Evolutionary conservation across 1,139 yeast genomes (phyloP).

Genomic region (Suhomyces bolitotheri): DNA sequence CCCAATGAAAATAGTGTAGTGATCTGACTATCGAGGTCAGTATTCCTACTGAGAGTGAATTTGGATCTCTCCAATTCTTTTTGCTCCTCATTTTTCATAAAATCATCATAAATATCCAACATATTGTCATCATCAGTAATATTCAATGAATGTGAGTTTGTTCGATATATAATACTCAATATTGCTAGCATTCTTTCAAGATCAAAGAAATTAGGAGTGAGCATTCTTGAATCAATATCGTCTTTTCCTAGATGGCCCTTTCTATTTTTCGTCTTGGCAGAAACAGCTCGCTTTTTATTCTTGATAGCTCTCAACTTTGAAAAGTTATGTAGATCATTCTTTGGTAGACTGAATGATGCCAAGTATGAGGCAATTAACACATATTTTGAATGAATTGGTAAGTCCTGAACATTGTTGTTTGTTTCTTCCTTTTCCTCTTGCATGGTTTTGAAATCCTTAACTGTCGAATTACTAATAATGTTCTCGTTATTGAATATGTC

Average conservation of each 20-base stretch:
- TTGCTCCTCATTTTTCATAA: constrained; percentile 32
- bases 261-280: constrained; percentile 28
- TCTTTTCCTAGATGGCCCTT: constrained; percentile 42
- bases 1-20: constrained; percentile 62
- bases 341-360: constrained; percentile 66
- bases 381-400: constrained; percentile 60
- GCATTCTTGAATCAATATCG: constrained; percentile 53
- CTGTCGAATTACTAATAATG: constrained; percentile 37
- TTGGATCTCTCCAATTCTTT: constrained; percentile 35
- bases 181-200: constrained; percentile 70
- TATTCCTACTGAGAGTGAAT: constrained; percentile 39
- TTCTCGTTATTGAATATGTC: constrained; percentile 43
- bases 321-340: constrained; percentile 59
- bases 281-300: constrained; percentile 29
- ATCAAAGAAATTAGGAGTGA: constrained; percentile 65
- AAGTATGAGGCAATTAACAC: constrained; percentile 67
- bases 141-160: constrained; percentile 34
- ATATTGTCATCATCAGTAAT: constrained; percentile 25
- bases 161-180: constrained; percentile 55
- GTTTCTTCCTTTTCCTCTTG: constrained; percentile 22
- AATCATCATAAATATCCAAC: constrained; percentile 29
- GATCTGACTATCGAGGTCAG: constrained; percentile 57
- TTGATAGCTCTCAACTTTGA: constrained; percentile 56
- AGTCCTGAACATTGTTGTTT: constrained; percentile 31
- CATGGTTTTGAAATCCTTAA: constrained; percentile 28